Evolutionary conservation across 129 eudicot species (phyloP), one percentile per base, ranked within the genome.

Genomic region (Saussurea involucrata): DNA sequence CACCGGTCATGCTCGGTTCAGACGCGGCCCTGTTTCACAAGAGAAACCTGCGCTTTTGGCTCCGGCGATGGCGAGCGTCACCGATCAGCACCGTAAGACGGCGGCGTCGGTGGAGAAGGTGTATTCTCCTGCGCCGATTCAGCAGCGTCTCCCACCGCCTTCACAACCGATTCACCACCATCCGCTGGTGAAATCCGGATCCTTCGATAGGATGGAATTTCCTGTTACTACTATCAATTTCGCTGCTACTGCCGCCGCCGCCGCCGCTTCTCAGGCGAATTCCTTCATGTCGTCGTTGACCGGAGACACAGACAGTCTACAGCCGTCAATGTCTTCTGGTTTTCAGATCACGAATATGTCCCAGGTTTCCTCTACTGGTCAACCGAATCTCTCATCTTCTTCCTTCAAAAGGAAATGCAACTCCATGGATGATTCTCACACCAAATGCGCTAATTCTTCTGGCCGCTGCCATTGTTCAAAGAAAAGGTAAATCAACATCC

Each of bases 1-100:
- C 34, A 92, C 99, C 18, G 99, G 99, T n/a, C 99, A 95, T 63
- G 99, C 99, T 8, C 95, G 99, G n/a, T 95, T 95, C 86, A 71
- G 99, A 5, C 90, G 97, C 0, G 96, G 96, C n/a, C 99, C 99
- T 0, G 71, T 84, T 9, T 37, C 46, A 11, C 27, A 71, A 40
- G 34, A 65, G 25, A 78, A 83, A 68, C 28, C 22, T 8, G 8
- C 34, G 29, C 46, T 34, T 64, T 21, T 28, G 63, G 18, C 18
- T 49, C 21, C 24, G 46, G 8, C 58, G 49, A 20, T 55, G 42
- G 68, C 68, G 15, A 58, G 53, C 15, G 49, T 60, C 28, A 7
- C 18, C 53, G 46, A 72, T 8, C 49, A 11, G 33, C 49, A 6
- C 24, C 36, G 28, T n/a, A 66, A 44, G 31, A 10, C 68, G 57